Evolutionary conservation across 2,329 filamentous ascomycete species (phyloP).

Genomic region (Botrytis porri): DNA sequence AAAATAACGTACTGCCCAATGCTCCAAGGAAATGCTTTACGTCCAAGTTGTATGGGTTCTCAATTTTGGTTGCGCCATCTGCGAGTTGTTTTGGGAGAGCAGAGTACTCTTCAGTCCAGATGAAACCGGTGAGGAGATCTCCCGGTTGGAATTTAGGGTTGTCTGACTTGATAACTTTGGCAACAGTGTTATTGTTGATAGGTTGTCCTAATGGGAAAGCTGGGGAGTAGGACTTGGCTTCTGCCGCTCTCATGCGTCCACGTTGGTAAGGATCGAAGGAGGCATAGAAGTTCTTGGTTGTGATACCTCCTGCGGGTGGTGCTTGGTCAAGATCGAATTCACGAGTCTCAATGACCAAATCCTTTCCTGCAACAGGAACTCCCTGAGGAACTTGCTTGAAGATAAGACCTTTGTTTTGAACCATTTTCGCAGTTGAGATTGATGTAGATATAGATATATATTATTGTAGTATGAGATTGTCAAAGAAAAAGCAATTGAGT

Average conservation of each 20-base stretch:
- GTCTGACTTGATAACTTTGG: conserved; percentile 69
- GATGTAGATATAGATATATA: background rate
- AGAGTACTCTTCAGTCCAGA: conserved; percentile 69
- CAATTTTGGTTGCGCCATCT: conserved; percentile 50
- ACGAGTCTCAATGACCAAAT: conserved; percentile 65
- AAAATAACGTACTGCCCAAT: conserved; percentile 53
- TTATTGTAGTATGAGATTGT: background rate
- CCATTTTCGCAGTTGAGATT: conserved; percentile 37
- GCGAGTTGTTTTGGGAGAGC: conserved; percentile 45
- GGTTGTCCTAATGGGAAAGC: conserved; percentile 60
- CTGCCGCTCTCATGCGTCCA: conserved; percentile 67
- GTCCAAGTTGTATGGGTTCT: conserved; percentile 69
- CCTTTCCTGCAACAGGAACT: conserved; percentile 65
- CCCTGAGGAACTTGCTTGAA: conserved; percentile 68
- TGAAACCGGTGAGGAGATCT: conserved; percentile 58
- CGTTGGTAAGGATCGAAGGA: conserved; percentile 82
- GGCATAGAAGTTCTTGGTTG: conserved; percentile 63
- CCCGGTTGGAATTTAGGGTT: conserved; percentile 60
- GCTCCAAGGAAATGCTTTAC: conserved; percentile 68
- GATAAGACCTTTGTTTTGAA: conserved; percentile 70
- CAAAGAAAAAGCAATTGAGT: background rate
- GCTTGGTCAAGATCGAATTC: conserved; percentile 63
- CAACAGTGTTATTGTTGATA: conserved; percentile 61
- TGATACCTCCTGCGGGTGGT: conserved; percentile 63
- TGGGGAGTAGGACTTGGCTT: conserved; percentile 64